A percentile compares a stretch with the other conserved stretches of the same genome.
phyloP scores from a whole-genome alignment of 2,329 filamentous ascomycete genomes.

The Westerdykella ornata region DNA sequence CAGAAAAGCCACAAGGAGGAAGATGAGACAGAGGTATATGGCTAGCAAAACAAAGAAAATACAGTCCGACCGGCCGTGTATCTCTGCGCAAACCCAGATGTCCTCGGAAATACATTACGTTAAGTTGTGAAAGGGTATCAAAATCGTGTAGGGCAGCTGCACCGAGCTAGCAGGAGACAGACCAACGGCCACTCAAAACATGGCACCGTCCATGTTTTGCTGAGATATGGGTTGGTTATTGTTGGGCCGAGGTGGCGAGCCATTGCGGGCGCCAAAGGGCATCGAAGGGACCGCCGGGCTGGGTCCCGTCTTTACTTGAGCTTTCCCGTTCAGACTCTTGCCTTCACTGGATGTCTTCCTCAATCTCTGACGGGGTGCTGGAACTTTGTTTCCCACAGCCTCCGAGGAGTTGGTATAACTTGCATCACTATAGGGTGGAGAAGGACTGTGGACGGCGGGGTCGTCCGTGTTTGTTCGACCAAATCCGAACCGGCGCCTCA shows the following conservation, averaged over 20 bases:
- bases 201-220: conserved; percentile 30
- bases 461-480: conserved; percentile 37
- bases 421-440: conserved; percentile 27
- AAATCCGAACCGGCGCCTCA: conserved; percentile 46
- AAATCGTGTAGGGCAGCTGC: neutral
- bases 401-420: conserved; percentile 43
- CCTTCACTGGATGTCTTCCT: conserved; percentile 48
- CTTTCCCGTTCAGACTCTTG: conserved; percentile 42
- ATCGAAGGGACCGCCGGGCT: conserved; percentile 26
- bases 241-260: conserved; percentile 27
- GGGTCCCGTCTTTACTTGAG: conserved; percentile 22
- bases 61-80: conserved; percentile 7
- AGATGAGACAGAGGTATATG: conserved; percentile 28
- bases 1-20: too few species aligned
- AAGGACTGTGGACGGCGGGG: conserved; percentile 35
- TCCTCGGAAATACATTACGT: too few species aligned
- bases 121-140: too few species aligned
- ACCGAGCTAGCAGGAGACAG: neutral
- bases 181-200: conserved; percentile 18
- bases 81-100: neutral
- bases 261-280: conserved; percentile 21
- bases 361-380: conserved; percentile 36
- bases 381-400: conserved; percentile 33
- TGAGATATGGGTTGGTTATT: conserved; percentile 16
- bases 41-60: conserved; percentile 13